These are phyloP conservation scores for Acer saccharum DNA, from an alignment of 345 rosid genomes.

Conservation along the genomic window DNA sequence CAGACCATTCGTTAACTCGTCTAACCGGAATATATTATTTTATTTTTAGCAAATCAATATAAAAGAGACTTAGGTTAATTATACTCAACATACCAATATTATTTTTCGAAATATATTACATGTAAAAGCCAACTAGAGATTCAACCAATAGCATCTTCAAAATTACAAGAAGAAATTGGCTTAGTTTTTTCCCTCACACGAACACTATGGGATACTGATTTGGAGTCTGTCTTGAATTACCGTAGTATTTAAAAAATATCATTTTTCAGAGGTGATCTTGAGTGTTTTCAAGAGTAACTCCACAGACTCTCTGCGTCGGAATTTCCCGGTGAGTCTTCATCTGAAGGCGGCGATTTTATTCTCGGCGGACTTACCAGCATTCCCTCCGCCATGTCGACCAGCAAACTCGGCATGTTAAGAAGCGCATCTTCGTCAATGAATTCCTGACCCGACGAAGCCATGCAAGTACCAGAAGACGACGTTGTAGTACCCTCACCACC, in stretches of 20 bases:
- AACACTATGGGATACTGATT: no score
- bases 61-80: neutral
- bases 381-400: constrained; percentile 75
- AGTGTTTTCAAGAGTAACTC: constrained; percentile 39
- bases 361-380: constrained; percentile 81
- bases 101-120: neutral
- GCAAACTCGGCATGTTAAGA: constrained; percentile 59
- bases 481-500: constrained; percentile 9
- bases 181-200: no score
- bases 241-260: no score
- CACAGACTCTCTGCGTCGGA: constrained; percentile 60
- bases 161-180: no score
- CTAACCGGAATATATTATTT: no score
- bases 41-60: neutral
- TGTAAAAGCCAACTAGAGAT: neutral
- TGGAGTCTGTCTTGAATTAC: no score
- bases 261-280: neutral
- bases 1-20: neutral
- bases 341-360: constrained; percentile 43
- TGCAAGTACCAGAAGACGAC: constrained; percentile 10
- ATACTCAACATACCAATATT: neutral
- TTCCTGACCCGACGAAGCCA: constrained; percentile 25
- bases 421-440: constrained; percentile 61
- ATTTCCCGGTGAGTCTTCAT: constrained; percentile 55
- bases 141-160: neutral